Percentiles rank a stretch among this genome's conserved stretches.
phyloP scores from a whole-genome alignment of 2,329 filamentous ascomycete species.

The Calonectria hawksworthii region DNA sequence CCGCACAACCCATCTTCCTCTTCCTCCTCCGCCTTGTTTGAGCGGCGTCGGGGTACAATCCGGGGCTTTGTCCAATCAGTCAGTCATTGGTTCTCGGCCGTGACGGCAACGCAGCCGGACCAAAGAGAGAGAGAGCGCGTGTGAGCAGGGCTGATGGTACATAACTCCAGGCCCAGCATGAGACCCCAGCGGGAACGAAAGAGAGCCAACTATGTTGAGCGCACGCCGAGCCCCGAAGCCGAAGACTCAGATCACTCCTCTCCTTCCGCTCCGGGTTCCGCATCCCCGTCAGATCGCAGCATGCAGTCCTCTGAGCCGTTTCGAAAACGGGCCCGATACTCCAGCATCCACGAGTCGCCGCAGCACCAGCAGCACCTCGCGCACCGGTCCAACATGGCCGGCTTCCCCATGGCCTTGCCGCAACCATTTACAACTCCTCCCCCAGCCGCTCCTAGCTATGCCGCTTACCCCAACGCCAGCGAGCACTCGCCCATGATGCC shows the following conservation, averaged over 20 bases:
- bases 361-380: background rate
- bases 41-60: background rate
- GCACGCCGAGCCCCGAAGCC: conserved; percentile 3
- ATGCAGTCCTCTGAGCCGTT: background rate
- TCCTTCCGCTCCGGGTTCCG: background rate
- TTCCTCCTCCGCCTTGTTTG: background rate
- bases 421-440: background rate
- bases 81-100: background rate
- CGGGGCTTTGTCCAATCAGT: background rate
- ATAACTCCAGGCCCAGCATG: background rate
- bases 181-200: conserved; percentile 9
- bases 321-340: background rate
- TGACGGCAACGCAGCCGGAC: background rate
- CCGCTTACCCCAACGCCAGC: background rate
- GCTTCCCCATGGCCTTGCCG: background rate
- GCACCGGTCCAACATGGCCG: background rate
- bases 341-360: background rate
- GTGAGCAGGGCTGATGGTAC: background rate
- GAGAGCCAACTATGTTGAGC: conserved; percentile 3
- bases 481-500: background rate
- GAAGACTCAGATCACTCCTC: background rate
- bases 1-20: too few species aligned
- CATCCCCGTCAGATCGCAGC: background rate
- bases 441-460: background rate
- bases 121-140: background rate